These are phyloP conservation scores for Agaricales sp. DNA, from an alignment of 1,284 basidiomycete species.

Conservation along the genomic window DNA sequence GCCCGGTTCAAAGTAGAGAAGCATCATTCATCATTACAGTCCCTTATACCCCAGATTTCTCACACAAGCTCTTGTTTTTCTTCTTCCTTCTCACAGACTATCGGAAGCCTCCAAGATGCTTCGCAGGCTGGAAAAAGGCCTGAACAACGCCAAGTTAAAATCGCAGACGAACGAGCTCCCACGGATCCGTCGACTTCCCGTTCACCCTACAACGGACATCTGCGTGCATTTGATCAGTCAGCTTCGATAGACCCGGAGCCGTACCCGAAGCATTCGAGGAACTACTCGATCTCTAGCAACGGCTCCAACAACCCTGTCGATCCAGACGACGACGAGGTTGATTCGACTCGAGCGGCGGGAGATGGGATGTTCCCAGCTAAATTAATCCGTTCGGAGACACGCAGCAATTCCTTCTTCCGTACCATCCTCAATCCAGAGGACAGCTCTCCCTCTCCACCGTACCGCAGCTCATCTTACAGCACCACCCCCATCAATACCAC, in stretches of 20 bases:
- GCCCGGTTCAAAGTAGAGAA: not conserved
- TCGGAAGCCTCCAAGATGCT: slow-evolving; percentile 84
- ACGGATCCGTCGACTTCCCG: slow-evolving; percentile 3
- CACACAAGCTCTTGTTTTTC: not conserved
- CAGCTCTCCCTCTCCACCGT: slow-evolving; percentile 23
- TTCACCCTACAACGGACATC: not conserved
- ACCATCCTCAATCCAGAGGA: slow-evolving; percentile 69
- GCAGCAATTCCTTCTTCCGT: slow-evolving; percentile 66
- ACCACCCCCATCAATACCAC: not conserved
- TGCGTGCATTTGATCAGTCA: slow-evolving; percentile 13
- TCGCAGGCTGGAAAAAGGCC: slow-evolving; percentile 70
- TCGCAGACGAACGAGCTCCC: slow-evolving; percentile 29
- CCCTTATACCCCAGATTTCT: not conserved
- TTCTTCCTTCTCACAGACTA: slow-evolving; percentile 38
- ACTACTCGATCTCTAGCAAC: slow-evolving; percentile 24
- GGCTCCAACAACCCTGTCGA: slow-evolving; percentile 34
- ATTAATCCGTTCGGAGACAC: slow-evolving; percentile 58
- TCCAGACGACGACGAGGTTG: slow-evolving; percentile 48
- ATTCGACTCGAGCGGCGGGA: slow-evolving; percentile 36
- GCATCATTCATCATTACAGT: not conserved
- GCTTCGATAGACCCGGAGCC: not conserved
- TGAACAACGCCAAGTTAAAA: slow-evolving; percentile 67
- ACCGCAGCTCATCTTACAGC: slow-evolving; percentile 8
- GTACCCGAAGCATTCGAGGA: slow-evolving; percentile 15
- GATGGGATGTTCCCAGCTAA: slow-evolving; percentile 62